These are phyloP conservation scores for Coemansia sp. DNA, from an alignment of 192 early-diverging fungal genomes.

Conservation along the genomic window DNA sequence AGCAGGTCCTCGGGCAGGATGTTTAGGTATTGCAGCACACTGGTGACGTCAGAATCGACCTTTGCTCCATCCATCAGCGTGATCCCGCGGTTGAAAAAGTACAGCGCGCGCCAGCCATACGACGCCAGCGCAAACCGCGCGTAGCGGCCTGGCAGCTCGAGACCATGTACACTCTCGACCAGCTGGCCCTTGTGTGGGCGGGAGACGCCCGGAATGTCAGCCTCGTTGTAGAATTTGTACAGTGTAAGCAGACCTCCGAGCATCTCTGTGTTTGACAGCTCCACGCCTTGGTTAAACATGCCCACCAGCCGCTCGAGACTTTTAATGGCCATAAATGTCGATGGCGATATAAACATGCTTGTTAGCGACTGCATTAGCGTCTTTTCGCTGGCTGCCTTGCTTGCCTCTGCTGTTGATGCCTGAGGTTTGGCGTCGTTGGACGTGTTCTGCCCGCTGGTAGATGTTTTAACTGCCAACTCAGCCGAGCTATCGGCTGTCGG, in stretches of 20 bases:
- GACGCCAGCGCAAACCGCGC: constrained; percentile 62
- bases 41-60: constrained; percentile 64
- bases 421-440: constrained; percentile 1
- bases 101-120: constrained; percentile 73
- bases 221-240: constrained; percentile 62
- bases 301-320: constrained; percentile 46
- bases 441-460: neutral
- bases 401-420: neutral
- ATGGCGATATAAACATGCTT: constrained; percentile 54
- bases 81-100: constrained; percentile 72
- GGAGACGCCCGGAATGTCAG: constrained; percentile 41
- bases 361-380: constrained; percentile 52
- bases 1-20: constrained; percentile 65
- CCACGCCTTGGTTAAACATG: constrained; percentile 68
- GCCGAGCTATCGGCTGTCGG: neutral
- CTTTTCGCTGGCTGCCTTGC: constrained; percentile 23
- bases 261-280: constrained; percentile 65
- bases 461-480: neutral
- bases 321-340: constrained; percentile 48
- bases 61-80: constrained; percentile 65
- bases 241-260: constrained; percentile 64
- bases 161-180: constrained; percentile 32
- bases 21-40: constrained; percentile 63
- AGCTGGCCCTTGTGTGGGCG: constrained; percentile 36
- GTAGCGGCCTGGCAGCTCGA: constrained; percentile 59